Evolutionary conservation across 2,329 filamentous ascomycete genomes (phyloP).

Genomic region (Orbilia oligospora): DNA sequence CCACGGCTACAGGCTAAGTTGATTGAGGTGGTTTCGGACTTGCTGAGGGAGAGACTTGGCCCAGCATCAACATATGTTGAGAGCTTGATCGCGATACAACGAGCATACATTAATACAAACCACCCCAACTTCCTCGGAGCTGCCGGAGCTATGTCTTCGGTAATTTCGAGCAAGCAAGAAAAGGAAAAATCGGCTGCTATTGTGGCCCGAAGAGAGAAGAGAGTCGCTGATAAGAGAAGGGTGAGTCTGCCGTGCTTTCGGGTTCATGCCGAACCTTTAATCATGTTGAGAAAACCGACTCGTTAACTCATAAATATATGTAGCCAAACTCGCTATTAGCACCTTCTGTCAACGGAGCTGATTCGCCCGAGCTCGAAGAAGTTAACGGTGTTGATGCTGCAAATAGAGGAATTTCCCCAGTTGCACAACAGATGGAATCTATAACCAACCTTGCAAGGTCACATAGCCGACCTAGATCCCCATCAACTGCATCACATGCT

Average conservation of each 20-base stretch:
- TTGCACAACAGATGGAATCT: conserved; percentile 59
- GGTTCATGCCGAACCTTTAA: not conserved
- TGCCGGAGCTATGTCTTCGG: conserved; percentile 95
- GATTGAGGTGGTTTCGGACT: conserved; percentile 97
- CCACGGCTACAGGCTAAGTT: conserved; percentile 95
- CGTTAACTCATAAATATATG: not conserved
- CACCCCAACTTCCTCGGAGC: conserved; percentile 98
- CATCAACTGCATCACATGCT: conserved; percentile 53
- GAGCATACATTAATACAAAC: conserved; percentile 99
- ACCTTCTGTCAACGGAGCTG: conserved; percentile 77
- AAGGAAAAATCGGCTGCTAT: conserved; percentile 84
- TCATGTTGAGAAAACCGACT: not conserved
- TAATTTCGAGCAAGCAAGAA: conserved; percentile 94
- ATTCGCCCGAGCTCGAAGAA: conserved; percentile 77
- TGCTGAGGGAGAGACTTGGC: conserved; percentile 90
- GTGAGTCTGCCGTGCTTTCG: conserved; percentile 10
- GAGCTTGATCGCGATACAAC: conserved; percentile 95
- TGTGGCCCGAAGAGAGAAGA: conserved; percentile 86
- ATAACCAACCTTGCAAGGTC: conserved; percentile 68
- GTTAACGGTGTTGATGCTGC: conserved; percentile 66
- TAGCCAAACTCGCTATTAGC: conserved; percentile 62
- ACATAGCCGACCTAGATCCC: conserved; percentile 73
- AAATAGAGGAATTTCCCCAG: conserved; percentile 50
- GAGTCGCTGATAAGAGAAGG: conserved; percentile 71
- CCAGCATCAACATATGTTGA: conserved; percentile 93